Conservation (phyloP, 1,284 basidiomycete species). For the Hypsizygus ulmarius region DNA sequence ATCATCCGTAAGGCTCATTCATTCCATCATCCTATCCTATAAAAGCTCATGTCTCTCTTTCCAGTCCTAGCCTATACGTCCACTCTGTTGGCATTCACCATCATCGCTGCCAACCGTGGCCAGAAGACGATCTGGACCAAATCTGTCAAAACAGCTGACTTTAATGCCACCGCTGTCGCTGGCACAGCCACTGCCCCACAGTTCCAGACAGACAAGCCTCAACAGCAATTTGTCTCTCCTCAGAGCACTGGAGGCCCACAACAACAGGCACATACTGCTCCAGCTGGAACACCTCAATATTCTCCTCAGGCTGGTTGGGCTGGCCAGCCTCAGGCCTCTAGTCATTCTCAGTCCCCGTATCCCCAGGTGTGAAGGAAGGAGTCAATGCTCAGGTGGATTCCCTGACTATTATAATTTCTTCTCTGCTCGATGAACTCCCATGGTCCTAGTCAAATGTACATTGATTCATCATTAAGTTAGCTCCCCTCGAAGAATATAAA, state of each 20-base stretch:
- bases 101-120: constrained; percentile 38
- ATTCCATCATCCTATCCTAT: constrained; percentile 5
- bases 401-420: too few species aligned
- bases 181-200: not conserved
- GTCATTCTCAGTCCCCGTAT: constrained; percentile 3
- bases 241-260: constrained; percentile 15
- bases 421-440: too few species aligned
- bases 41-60: constrained; percentile 5
- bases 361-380: constrained; percentile 4
- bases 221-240: constrained; percentile 9
- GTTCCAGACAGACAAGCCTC: not conserved
- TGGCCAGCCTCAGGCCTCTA: constrained; percentile 12
- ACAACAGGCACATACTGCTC: constrained; percentile 2
- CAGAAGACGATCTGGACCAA: constrained; percentile 39
- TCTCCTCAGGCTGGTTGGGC: constrained; percentile 14
- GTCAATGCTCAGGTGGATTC: too few species aligned
- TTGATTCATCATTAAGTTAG: too few species aligned
- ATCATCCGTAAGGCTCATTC: constrained; percentile 38
- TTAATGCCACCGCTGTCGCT: constrained; percentile 27
- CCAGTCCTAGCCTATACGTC: constrained; percentile 43
- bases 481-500: too few species aligned
- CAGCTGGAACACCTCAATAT: not conserved
- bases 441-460: too few species aligned
- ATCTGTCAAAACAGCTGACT: constrained; percentile 38
- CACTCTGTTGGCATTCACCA: constrained; percentile 34